Evolutionary conservation across 495 filamentous ascomycete species (phyloP), one percentile per base, ranked within the genome.

Genomic region (Daldinia concentrica): DNA sequence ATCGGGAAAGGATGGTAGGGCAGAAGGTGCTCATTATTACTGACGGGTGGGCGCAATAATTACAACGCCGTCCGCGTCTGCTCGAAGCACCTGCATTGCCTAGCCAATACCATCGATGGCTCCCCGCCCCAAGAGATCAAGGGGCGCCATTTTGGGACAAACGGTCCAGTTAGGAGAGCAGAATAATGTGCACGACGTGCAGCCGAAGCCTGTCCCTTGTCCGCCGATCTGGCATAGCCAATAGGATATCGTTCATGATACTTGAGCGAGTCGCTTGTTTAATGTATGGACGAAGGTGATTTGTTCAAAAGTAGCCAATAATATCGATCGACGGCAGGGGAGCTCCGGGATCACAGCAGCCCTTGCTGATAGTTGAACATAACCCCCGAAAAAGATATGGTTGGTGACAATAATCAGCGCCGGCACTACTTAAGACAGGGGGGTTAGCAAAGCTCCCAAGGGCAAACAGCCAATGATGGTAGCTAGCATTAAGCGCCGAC

Each of bases 111-210:
- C 60, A 64, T 68, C 70, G 45, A 69, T 60, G 34, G 62, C 50
- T 29, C 50, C 36, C 75, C 62, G 68, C 75, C 75, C 59, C 67
- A 51, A 62, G 65, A 58, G 39, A 22, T 48, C 65, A 67, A 74
- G 73, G 73, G 75, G 73, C 75, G 75, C 51, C 70, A 74, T 76
- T 73, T 72, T 55, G 60, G 68, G 62, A 48, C 71, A 45, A 60
- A 37, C 63, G 59, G 73, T 36, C 76, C 76, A 77, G 68, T 77
- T 63, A 74, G 68, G 61, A 72, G 56, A 66, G 67, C 73, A 57
- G 60, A 60, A 71, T 45, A 66, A 68, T 73, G 76, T 76, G 76
- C 76, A 76, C 73, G 58, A 72, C 66, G 73, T 72, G 74, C 76
- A 69, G 68, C 64, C 65, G 50, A 60, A 66, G 29, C 41, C 19